Percentiles rank a stretch among this genome's conserved stretches.
These are phyloP conservation scores for Salmacisia buchloeana DNA, from an alignment of 1,284 basidiomycete species.

Conservation along the genomic window DNA sequence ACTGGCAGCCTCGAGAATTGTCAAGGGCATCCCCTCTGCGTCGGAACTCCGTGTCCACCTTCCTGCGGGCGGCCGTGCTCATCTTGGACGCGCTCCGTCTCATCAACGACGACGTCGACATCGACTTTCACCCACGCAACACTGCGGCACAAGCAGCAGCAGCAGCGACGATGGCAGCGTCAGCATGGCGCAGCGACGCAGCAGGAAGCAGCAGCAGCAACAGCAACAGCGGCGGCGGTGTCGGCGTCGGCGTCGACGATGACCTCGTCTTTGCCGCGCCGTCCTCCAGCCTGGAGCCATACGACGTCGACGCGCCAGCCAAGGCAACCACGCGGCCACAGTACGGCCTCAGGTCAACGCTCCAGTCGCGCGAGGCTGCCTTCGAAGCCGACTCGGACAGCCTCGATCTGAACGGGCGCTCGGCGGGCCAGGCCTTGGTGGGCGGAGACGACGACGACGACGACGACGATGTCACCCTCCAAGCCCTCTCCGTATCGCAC, in stretches of 20 bases:
- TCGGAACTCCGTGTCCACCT: no score
- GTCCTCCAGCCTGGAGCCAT: neutral
- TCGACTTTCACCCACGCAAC: no score
- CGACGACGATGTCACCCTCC: constrained; percentile 9
- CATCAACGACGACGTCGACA: neutral
- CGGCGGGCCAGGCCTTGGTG: constrained; percentile 15
- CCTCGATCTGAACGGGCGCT: constrained; percentile 35
- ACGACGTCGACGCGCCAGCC: neutral
- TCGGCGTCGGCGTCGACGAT: no score
- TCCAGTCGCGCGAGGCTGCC: constrained; percentile 47
- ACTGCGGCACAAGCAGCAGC: neutral
- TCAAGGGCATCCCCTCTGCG: no score
- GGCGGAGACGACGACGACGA: constrained; percentile 20
- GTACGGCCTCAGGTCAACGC: constrained; percentile 35
- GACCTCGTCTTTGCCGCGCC: constrained; percentile 1
- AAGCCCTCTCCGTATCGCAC: neutral
- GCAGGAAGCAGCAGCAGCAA: neutral
- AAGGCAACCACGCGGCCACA: neutral
- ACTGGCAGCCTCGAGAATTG: no score
- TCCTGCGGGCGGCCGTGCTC: no score
- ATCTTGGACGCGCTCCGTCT: neutral
- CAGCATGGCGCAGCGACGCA: neutral
- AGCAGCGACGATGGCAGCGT: neutral
- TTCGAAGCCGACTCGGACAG: constrained; percentile 50
- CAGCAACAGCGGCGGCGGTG: neutral